Base-by-base conservation (phyloP, 257 asterid genomes). In the Scutellaria baicalensis region DNA sequence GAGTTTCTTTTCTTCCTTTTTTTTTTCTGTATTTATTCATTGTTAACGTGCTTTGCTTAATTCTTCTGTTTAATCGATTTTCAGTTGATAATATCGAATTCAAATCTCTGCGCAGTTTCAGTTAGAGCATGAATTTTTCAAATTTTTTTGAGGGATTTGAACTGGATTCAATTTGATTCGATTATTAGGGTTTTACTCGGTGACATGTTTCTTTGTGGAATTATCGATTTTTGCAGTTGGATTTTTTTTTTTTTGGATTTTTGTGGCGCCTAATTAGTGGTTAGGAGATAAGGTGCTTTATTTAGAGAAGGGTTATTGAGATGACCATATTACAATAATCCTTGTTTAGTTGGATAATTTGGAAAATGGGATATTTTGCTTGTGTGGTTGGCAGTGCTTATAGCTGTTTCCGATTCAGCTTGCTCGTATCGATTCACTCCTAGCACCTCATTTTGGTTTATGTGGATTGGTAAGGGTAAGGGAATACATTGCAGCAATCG, bases 61-160 rank as follows among this genome's bases (percentile, higher is more conserved):
- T 17, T 59, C 21, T 27, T 3, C 33, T 27, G 33, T 27, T 27
- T 27, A 27, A 27, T 27, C 33, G 33, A 27, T 1, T 27, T 27
- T 27, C 33, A 2, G 33, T 27, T 27, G 33, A 2, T 27, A 27
- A 27, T 27, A 27, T 27, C 33, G 4, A 23, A 27, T 27, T 3
- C 33, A 27, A 27, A 27, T 27, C 4, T 27, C 31, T 23, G 31
- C 31, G 31, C 3, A 23, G 31, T 16, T 21, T 35, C 66, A 7
- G 38, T 48, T 65, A 47, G 51, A 44, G 69, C 44, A 64, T 44
- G n/a, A n/a, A n/a, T n/a, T n/a, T n/a, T n/a, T n/a, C n/a, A n/a
- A 18, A 23, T 64, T 31, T 9, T n/a, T 9, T 33, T 8, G 31
- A 6, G 70, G 48, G 8, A 13, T 36, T 33, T 45, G 38, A 62